Percentiles rank a stretch among this genome's conserved stretches.
These are phyloP conservation scores for Apiospora koreana DNA, from an alignment of 2,329 filamentous ascomycete species.

Conservation along the genomic window DNA sequence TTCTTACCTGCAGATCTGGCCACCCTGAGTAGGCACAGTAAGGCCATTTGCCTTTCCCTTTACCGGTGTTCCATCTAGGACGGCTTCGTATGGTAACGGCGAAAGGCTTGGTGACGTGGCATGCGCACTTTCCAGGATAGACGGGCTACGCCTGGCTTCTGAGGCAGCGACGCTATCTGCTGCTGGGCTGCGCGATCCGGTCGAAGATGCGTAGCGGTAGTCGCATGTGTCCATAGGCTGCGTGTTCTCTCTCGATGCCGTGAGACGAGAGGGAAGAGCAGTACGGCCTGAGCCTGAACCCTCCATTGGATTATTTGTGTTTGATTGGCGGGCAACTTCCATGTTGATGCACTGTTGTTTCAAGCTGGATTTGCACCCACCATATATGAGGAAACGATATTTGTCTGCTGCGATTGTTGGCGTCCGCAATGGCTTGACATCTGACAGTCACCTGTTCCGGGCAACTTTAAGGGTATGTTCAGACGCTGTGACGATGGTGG, in stretches of 20 bases:
- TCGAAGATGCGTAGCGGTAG: slow-evolving; percentile 14
- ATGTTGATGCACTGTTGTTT: slow-evolving; percentile 10
- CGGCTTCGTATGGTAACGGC: slow-evolving; percentile 13
- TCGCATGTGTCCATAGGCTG: slow-evolving; percentile 10
- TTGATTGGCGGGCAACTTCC: slow-evolving; percentile 11
- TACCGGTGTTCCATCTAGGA: slow-evolving; percentile 11
- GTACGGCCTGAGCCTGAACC: slow-evolving; percentile 13
- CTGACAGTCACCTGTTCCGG: slow-evolving; percentile 1
- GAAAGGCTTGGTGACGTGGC: slow-evolving; percentile 17
- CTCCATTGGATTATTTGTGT: slow-evolving; percentile 8
- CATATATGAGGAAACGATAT: neutral
- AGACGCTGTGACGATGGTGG: slow-evolving; percentile 2
- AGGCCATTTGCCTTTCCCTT: slow-evolving; percentile 10
- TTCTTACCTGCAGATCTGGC: slow-evolving; percentile 36
- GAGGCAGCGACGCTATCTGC: slow-evolving; percentile 14
- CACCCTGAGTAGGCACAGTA: slow-evolving; percentile 24
- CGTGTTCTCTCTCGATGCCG: slow-evolving; percentile 8
- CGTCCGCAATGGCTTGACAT: neutral
- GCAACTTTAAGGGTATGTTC: neutral
- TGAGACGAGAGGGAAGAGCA: slow-evolving; percentile 16
- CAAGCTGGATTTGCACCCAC: neutral
- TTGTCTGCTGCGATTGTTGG: neutral
- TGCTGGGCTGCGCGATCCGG: slow-evolving; percentile 17
- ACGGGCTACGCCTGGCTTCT: slow-evolving; percentile 12
- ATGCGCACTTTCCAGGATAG: slow-evolving; percentile 11